Percentiles rank a stretch among this genome's conserved stretches.
phyloP scores from a whole-genome alignment of 148 eudicot genomes.

The Fagopyrum esculentum region DNA sequence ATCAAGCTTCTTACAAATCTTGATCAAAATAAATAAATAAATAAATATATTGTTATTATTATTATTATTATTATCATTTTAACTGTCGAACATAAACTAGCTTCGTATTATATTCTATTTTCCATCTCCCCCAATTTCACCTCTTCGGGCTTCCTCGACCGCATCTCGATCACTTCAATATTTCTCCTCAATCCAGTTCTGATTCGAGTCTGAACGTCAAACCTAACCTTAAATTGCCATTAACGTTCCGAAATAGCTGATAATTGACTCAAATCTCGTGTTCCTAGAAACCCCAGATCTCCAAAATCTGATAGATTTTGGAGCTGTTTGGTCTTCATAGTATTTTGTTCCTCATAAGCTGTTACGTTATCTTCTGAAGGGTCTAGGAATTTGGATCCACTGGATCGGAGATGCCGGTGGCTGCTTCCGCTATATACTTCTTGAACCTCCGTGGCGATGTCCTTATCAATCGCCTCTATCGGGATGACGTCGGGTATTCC shows the following conservation, averaged over 20 bases:
- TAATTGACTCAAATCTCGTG: neutral
- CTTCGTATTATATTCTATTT: no score
- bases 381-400: conserved; percentile 20
- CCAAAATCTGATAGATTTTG: neutral
- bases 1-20: no score
- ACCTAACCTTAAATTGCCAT: neutral
- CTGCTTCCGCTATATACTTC: conserved; percentile 94
- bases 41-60: no score
- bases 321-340: neutral
- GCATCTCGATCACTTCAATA: neutral
- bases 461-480: conserved; percentile 96
- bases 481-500: conserved; percentile 90
- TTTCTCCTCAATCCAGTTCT: neutral
- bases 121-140: neutral
- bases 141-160: neutral
- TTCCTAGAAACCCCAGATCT: neutral
- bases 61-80: no score
- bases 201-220: neutral
- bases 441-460: conserved; percentile 98
- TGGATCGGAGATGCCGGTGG: conserved; percentile 76
- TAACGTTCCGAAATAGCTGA: neutral
- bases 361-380: neutral
- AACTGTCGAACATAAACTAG: no score
- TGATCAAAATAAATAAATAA: no score
- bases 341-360: neutral